These are phyloP conservation scores for Aschersonia sp. DNA, from an alignment of 2,329 filamentous ascomycete species.

Conservation along the genomic window DNA sequence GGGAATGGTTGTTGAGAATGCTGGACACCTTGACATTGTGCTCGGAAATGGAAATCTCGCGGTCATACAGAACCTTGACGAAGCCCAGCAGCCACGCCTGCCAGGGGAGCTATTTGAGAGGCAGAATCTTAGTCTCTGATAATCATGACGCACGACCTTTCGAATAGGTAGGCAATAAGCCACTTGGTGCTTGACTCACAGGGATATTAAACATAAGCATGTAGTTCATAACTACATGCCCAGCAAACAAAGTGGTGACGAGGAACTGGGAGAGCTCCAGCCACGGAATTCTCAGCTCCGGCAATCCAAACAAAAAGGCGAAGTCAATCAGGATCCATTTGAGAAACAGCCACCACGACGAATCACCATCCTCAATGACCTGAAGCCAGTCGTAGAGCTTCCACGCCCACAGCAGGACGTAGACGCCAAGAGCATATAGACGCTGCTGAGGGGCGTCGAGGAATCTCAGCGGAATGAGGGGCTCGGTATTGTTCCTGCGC, in stretches of 20 bases:
- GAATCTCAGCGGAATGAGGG: slow-evolving; percentile 66
- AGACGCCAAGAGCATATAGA: slow-evolving; percentile 72
- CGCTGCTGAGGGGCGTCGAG: slow-evolving; percentile 86
- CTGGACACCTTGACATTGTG: slow-evolving; percentile 75
- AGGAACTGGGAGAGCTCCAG: slow-evolving; percentile 73
- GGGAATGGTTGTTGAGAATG: slow-evolving; percentile 80
- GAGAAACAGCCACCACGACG: slow-evolving; percentile 79
- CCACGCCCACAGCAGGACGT: slow-evolving; percentile 63
- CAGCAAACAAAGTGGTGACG: slow-evolving; percentile 54
- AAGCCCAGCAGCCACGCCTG: slow-evolving; percentile 58
- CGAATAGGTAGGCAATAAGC: neutral
- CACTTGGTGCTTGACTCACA: slow-evolving; percentile 26
- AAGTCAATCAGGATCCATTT: slow-evolving; percentile 90
- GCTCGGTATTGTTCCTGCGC: slow-evolving; percentile 23
- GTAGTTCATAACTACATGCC: slow-evolving; percentile 61
- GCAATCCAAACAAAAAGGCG: slow-evolving; percentile 73
- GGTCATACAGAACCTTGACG: slow-evolving; percentile 74
- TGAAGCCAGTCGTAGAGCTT: slow-evolving; percentile 75
- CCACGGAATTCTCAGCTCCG: slow-evolving; percentile 87
- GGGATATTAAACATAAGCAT: slow-evolving; percentile 89
- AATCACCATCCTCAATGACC: slow-evolving; percentile 64
- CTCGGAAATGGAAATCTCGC: slow-evolving; percentile 87
- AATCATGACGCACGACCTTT: neutral
- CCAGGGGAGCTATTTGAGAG: slow-evolving; percentile 47
- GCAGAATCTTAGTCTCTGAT: neutral